These are phyloP conservation scores for Aciculoconidium aculeatum DNA, from an alignment of 805 yeast genomes.

Conservation along the genomic window DNA sequence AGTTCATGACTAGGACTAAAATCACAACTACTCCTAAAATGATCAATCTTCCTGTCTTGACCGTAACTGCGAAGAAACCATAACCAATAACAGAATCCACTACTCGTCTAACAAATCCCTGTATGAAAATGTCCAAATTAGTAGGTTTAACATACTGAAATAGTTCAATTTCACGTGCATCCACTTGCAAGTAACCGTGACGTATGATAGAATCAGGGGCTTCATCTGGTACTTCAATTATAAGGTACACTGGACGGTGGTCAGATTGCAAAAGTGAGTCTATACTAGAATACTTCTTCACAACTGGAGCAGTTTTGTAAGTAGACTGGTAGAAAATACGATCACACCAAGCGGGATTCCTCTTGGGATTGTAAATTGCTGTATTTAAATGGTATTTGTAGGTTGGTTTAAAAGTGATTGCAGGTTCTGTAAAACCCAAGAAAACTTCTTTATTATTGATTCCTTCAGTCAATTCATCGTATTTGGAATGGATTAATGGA, in stretches of 20 bases:
- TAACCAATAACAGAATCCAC: conserved; percentile 30
- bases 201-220: conserved; percentile 30
- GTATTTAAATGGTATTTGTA: conserved; percentile 59
- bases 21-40: conserved; percentile 14
- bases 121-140: conserved; percentile 22
- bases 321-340: conserved; percentile 59
- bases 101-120: conserved; percentile 17
- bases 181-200: conserved; percentile 25
- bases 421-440: conserved; percentile 60
- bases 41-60: conserved; percentile 27
- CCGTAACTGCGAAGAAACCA: conserved; percentile 29
- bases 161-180: conserved; percentile 22
- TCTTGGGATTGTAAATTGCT: conserved; percentile 46
- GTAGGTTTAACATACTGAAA: conserved; percentile 35
- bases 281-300: conserved; percentile 46
- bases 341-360: conserved; percentile 90
- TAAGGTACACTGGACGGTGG: conserved; percentile 71
- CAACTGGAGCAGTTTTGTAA: conserved; percentile 16
- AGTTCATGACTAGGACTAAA: conserved; percentile 6
- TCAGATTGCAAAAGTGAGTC: conserved; percentile 54
- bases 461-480: conserved; percentile 49
- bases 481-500: conserved; percentile 19
- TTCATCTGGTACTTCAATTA: conserved; percentile 40
- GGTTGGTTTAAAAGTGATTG: conserved; percentile 69
- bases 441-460: conserved; percentile 42